phyloP scores from a whole-genome alignment of 371 early-diverging fungal species.

The Mortierella sp. region DNA sequence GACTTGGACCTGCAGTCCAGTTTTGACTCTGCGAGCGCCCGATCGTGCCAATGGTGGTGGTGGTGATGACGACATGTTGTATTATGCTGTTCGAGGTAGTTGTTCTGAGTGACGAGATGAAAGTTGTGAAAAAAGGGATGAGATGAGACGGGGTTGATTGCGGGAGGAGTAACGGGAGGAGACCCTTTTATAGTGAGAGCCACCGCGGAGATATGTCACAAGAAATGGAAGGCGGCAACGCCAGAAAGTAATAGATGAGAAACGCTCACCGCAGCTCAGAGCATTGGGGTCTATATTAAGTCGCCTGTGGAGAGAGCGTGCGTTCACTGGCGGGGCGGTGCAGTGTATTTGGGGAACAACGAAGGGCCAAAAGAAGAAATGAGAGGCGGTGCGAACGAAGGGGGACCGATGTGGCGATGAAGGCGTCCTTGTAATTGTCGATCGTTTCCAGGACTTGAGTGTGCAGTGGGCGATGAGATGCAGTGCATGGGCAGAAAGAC shows the following conservation, averaged over 20 bases:
- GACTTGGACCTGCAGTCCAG: slow-evolving; percentile 38
- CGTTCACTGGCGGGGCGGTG: background rate
- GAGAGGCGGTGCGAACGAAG: slow-evolving; percentile 1
- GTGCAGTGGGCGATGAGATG: no score
- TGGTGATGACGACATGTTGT: background rate
- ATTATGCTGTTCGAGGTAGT: background rate
- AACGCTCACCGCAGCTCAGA: background rate
- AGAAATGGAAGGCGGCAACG: background rate
- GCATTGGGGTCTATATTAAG: background rate
- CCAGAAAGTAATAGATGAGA: background rate
- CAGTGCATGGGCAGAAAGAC: no score
- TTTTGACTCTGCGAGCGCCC: slow-evolving; percentile 36
- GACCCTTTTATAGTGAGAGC: background rate
- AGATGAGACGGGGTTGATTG: slow-evolving; percentile 1
- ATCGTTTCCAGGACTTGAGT: background rate
- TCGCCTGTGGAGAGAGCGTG: background rate
- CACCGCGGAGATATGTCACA: slow-evolving; percentile 10
- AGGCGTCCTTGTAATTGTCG: background rate
- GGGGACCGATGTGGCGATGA: background rate
- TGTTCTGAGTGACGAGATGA: background rate
- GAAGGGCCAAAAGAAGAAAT: background rate
- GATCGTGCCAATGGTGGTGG: slow-evolving; percentile 30
- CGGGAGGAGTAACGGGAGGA: background rate
- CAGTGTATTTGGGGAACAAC: background rate
- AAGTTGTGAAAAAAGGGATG: slow-evolving; percentile 1